Evolutionary conservation across 352 stramenopile species (phyloP), one percentile per base, ranked within the genome.

Genomic region (Globisporangium cystogenes): DNA sequence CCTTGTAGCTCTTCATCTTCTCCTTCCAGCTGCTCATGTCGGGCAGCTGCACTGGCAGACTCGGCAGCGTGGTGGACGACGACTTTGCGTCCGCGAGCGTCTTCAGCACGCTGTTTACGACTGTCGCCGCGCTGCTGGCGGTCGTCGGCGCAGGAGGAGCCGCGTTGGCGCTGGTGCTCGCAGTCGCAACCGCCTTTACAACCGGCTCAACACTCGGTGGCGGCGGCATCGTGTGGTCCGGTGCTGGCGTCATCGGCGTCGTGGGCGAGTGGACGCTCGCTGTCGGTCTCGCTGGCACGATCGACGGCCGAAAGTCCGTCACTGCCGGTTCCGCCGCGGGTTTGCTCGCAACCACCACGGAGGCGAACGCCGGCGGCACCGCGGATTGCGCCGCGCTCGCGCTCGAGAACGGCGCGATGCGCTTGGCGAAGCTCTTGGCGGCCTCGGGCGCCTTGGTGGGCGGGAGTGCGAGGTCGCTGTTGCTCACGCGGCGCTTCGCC

Each of bases 1-100:
- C 59, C 20, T 53, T 46, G 52, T 61, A 72, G 57, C 60, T 74
- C 42, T 69, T 74, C 60, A 76, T 74, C 62, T 74, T 77, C 11
- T 65, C 63, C 51, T 76, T 75, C 71, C 68, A 76, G 40, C 53
- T 59, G 42, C 51, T 65, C 67, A 72, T 72, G 24, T 76, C 70
- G 1, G 70, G 66, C 12, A 59, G 33, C n/a, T 59, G 53, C 27
- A 70, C 63, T 4, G 67, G 36, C 20, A 70, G 29, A 21, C 46
- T 55, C 10, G 59, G 51, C n/a, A 64, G 49, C 7, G 57, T 53
- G 31, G 59, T 24, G 14, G 55, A 44, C 49, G 73, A 72, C 12
- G 62, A 47, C 6, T 64, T 64, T 1, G 50, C 26, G 15, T 76
- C 65, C 1, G 64, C 71, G 37, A 77, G 62, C 10, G 59, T 68